phyloP scores from a whole-genome alignment of 2,329 filamentous ascomycete genomes.

The Cercospora sojina region DNA sequence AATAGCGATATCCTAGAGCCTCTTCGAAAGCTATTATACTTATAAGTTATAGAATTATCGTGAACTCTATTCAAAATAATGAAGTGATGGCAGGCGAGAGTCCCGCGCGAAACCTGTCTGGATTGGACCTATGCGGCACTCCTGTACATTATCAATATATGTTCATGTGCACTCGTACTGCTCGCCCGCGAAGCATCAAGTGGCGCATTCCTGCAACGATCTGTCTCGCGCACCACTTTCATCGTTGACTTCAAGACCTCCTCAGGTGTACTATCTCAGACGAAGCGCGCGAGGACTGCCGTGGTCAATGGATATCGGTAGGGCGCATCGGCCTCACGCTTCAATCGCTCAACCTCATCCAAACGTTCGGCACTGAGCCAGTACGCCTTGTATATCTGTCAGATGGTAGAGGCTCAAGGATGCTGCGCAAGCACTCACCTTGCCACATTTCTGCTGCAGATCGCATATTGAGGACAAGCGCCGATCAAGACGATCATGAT shows the following conservation, averaged over 20 bases:
- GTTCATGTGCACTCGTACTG: not conserved
- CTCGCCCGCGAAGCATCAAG: not conserved
- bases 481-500: conserved; percentile 8
- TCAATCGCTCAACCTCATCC: not conserved
- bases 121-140: not conserved
- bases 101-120: not conserved
- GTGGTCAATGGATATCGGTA: conserved; percentile 9
- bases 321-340: not conserved
- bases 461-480: not conserved
- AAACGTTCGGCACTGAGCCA: conserved; percentile 7
- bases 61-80: not conserved
- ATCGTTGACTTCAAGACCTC: not conserved
- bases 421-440: not conserved
- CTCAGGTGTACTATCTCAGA: not conserved
- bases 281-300: not conserved
- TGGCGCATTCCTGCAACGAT: not conserved
- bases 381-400: not conserved
- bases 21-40: not conserved
- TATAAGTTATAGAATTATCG: not conserved
- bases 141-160: not conserved
- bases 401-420: not conserved
- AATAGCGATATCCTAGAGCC: no score
- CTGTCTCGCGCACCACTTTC: not conserved
- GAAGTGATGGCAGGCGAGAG: not conserved
- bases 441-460: conserved; percentile 5